Percentiles rank a stretch among this genome's conserved stretches.
These are phyloP conservation scores for Malassezia furfur DNA, from an alignment of 1,284 basidiomycete species.

Conservation along the genomic window DNA sequence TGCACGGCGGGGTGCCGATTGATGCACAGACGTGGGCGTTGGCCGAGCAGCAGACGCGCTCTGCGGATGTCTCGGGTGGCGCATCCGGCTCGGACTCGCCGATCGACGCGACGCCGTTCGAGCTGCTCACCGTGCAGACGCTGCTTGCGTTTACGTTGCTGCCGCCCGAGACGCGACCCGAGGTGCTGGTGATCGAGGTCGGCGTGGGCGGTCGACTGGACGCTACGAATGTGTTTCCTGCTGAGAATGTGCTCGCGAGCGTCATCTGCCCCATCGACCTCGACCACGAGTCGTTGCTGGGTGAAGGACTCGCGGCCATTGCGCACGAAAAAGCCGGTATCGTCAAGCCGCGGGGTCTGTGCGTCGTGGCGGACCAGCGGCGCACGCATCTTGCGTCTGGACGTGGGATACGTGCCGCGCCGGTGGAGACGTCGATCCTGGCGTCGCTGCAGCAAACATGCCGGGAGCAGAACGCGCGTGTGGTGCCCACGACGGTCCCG, in stretches of 20 bases:
- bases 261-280: slow-evolving; percentile 76
- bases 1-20: slow-evolving; percentile 58
- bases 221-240: slow-evolving; percentile 76
- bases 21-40: slow-evolving; percentile 53
- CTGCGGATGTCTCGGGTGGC: slow-evolving; percentile 55
- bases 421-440: not conserved
- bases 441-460: slow-evolving; percentile 2
- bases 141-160: slow-evolving; percentile 34
- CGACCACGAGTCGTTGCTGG: slow-evolving; percentile 85
- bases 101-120: slow-evolving; percentile 34
- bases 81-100: slow-evolving; percentile 18
- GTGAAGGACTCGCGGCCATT: slow-evolving; percentile 65
- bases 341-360: slow-evolving; percentile 58
- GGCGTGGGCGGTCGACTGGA: slow-evolving; percentile 88
- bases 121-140: slow-evolving; percentile 52
- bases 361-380: slow-evolving; percentile 58
- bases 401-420: not conserved
- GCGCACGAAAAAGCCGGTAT: slow-evolving; percentile 77
- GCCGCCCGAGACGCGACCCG: slow-evolving; percentile 52
- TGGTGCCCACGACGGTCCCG: slow-evolving; percentile 3
- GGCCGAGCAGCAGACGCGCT: slow-evolving; percentile 55
- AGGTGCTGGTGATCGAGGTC: slow-evolving; percentile 80
- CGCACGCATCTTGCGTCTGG: not conserved
- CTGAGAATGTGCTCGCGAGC: slow-evolving; percentile 62
- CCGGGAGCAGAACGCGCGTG: not conserved